Evolutionary conservation across 768 basidiomycete species (phyloP).

Genomic region (Lepiota brunneoincarnata): DNA sequence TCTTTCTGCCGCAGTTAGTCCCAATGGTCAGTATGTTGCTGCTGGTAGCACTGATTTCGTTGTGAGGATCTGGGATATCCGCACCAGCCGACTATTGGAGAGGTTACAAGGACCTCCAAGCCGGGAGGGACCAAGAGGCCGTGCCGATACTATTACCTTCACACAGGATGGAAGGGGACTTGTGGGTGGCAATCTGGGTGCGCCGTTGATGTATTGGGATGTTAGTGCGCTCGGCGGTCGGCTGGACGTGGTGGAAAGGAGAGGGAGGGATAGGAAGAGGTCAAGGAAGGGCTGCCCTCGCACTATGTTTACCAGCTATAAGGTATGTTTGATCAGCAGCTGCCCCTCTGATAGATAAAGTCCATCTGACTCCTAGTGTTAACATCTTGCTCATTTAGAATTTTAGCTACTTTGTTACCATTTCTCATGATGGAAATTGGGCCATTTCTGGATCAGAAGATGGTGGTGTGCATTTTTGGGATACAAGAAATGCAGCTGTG

Average conservation of each 20-base stretch:
- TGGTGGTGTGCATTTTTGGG: slow-evolving; percentile 78
- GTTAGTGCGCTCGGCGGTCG: slow-evolving; percentile 72
- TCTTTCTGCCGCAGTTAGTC: slow-evolving; percentile 71
- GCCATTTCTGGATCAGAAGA: slow-evolving; percentile 82
- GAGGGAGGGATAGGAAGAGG: slow-evolving; percentile 60
- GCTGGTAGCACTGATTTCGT: slow-evolving; percentile 67
- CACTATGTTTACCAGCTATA: slow-evolving; percentile 80
- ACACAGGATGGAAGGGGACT: too few relatives aligned
- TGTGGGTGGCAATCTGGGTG: slow-evolving; percentile 85
- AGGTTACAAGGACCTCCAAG: slow-evolving; percentile 70
- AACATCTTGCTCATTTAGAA: slow-evolving; percentile 42
- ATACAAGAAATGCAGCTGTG: slow-evolving; percentile 54
- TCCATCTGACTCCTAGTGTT: slow-evolving; percentile 38
- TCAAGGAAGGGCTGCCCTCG: slow-evolving; percentile 42
- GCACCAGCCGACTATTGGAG: slow-evolving; percentile 60
- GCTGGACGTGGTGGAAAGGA: slow-evolving; percentile 23
- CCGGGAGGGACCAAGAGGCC: too few relatives aligned
- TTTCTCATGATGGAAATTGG: slow-evolving; percentile 78
- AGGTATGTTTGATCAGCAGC: slow-evolving; percentile 38
- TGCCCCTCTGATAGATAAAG: slow-evolving; percentile 32
- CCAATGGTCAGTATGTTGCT: slow-evolving; percentile 54
- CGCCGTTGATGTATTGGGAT: slow-evolving; percentile 84
- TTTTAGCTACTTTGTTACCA: slow-evolving; percentile 40
- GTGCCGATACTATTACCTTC: slow-evolving; percentile 86
- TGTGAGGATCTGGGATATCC: slow-evolving; percentile 75